phyloP scores from a whole-genome alignment of 345 rosid genomes.

The Sapria himalayana region DNA sequence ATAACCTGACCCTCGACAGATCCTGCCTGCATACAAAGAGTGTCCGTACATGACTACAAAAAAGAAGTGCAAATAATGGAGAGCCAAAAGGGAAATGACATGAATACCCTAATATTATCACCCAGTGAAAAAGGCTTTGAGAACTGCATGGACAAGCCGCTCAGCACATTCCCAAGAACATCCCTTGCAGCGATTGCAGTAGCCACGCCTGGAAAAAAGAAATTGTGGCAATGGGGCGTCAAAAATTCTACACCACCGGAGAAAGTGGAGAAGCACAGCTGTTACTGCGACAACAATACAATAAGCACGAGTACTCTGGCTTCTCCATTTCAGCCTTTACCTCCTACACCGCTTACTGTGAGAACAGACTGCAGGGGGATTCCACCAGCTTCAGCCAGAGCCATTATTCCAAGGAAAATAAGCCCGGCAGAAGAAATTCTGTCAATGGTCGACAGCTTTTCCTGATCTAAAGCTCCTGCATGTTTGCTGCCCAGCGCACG shows the following conservation, averaged over 20 bases:
- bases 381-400: constrained; percentile 88
- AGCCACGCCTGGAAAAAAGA: constrained; percentile 54
- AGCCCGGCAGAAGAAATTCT: constrained; percentile 67
- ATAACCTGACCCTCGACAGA: constrained; percentile 82
- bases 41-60: background rate
- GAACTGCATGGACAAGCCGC: constrained; percentile 77
- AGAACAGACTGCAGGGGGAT: constrained; percentile 84
- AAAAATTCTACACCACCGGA: too few relatives aligned
- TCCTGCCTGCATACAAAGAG: constrained; percentile 41
- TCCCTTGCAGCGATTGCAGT: constrained; percentile 95
- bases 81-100: background rate
- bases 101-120: constrained; percentile 87
- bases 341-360: constrained; percentile 97
- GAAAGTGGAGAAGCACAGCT: background rate
- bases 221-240: background rate
- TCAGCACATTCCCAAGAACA: constrained; percentile 76
- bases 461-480: constrained; percentile 31
- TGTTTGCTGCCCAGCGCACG: constrained; percentile 26
- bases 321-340: too few relatives aligned
- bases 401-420: constrained; percentile 54
- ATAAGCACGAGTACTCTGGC: too few relatives aligned
- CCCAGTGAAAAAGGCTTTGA: constrained; percentile 81
- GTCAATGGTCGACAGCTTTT: constrained; percentile 53
- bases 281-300: too few relatives aligned
- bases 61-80: background rate